Conservation (phyloP, 2,329 filamentous ascomycete genomes). For the Fusarium verrucosum region DNA sequence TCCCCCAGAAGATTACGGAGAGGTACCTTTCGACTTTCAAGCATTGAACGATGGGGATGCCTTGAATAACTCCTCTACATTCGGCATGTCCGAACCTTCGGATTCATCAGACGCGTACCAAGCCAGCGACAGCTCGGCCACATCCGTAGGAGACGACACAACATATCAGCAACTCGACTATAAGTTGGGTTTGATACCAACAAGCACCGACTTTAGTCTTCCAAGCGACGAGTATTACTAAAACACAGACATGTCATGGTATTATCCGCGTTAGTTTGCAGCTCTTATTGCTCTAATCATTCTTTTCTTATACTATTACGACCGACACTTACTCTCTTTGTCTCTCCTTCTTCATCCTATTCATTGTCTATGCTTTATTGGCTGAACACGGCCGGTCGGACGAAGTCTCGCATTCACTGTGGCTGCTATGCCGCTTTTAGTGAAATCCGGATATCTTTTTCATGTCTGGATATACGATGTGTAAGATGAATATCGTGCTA, state of each 20-base stretch:
- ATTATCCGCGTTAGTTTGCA: too few relatives aligned
- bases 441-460: not conserved
- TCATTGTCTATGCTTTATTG: not conserved
- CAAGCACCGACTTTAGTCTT: not conserved
- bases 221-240: not conserved
- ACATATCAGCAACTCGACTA: conserved; percentile 16
- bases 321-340: not conserved
- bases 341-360: not conserved
- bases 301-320: not conserved
- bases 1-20: not conserved
- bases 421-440: too few relatives aligned
- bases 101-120: conserved; percentile 26
- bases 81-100: not conserved
- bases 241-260: not conserved
- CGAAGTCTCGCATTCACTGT: not conserved
- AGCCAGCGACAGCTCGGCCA: conserved; percentile 27
- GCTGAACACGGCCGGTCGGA: not conserved
- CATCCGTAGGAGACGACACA: conserved; percentile 23
- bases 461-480: not conserved
- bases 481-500: not conserved
- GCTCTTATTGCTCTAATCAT: not conserved
- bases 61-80: not conserved
- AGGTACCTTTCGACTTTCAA: not conserved
- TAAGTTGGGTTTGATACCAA: not conserved
- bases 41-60: not conserved